Conservation (phyloP, 331 rosid species). For the Malus hybrid region DNA sequence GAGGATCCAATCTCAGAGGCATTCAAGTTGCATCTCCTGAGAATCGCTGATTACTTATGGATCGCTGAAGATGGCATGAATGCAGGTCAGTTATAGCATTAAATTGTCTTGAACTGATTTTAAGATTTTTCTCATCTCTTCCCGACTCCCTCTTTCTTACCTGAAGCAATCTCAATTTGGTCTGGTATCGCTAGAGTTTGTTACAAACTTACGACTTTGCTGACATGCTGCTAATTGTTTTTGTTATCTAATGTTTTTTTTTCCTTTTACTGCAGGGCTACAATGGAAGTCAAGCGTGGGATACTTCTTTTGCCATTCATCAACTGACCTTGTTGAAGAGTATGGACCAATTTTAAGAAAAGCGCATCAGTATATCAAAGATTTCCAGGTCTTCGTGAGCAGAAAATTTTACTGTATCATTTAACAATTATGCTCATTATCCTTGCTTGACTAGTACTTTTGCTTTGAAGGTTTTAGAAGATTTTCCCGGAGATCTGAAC, state of each 20-base stretch:
- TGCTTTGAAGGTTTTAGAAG: conserved; percentile 7
- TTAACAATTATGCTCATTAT: background rate
- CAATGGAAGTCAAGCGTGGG: conserved; percentile 11
- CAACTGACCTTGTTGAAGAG: conserved; percentile 2
- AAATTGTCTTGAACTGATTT: background rate
- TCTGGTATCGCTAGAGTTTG: too few relatives aligned
- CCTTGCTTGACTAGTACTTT: background rate
- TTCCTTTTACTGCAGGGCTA: background rate
- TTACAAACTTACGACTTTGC: too few relatives aligned
- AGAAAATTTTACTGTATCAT: background rate
- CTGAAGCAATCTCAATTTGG: background rate
- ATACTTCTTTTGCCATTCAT: conserved; percentile 12
- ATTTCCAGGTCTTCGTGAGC: background rate
- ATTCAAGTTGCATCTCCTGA: conserved; percentile 28
- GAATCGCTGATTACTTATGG: conserved; percentile 27
- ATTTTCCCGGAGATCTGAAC: conserved; percentile 8
- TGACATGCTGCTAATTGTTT: too few relatives aligned
- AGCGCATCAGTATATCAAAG: conserved; percentile 4
- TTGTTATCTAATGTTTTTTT: background rate
- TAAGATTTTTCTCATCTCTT: background rate
- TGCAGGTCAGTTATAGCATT: conserved; percentile 18
- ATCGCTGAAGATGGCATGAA: conserved; percentile 39
- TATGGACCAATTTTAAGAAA: conserved; percentile 3
- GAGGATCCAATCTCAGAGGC: conserved; percentile 39
- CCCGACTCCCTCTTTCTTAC: background rate